Evolutionary conservation across 345 rosid species (phyloP).

Genomic region (Hypericum androsaemum): DNA sequence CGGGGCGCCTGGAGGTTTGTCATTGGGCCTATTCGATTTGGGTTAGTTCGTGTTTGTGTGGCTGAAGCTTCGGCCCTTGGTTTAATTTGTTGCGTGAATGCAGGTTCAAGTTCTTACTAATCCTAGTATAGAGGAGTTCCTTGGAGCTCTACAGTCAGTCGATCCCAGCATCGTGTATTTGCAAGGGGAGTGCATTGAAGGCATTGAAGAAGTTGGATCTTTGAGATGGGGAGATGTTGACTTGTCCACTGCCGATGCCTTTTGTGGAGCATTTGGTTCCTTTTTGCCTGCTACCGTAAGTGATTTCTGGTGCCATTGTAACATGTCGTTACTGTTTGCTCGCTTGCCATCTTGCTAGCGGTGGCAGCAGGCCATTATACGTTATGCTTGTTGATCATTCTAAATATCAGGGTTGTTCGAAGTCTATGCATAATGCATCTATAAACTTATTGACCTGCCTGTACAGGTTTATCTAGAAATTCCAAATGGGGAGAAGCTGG

Average conservation of each 20-base stretch:
- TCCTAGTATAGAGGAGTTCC: slow-evolving; percentile 70
- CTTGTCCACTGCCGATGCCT: slow-evolving; percentile 60
- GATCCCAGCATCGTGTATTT: slow-evolving; percentile 72
- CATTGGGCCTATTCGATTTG: background rate
- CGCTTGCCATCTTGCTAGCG: no score
- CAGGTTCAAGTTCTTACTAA: slow-evolving; percentile 74
- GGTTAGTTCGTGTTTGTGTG: slow-evolving; percentile 3
- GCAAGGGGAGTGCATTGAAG: slow-evolving; percentile 62
- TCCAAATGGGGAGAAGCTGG: slow-evolving; percentile 66
- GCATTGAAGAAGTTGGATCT: slow-evolving; percentile 62
- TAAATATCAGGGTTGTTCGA: no score
- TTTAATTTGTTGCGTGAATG: slow-evolving; percentile 17
- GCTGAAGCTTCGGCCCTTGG: slow-evolving; percentile 2
- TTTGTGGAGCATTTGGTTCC: slow-evolving; percentile 63
- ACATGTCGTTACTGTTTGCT: background rate
- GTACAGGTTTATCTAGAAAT: slow-evolving; percentile 79
- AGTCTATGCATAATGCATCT: background rate
- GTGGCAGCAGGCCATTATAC: no score
- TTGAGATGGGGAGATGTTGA: slow-evolving; percentile 51
- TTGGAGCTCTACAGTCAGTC: slow-evolving; percentile 39
- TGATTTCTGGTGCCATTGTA: slow-evolving; percentile 13
- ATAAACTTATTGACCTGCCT: slow-evolving; percentile 6
- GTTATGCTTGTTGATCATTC: no score
- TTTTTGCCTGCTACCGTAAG: slow-evolving; percentile 77
- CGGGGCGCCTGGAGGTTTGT: slow-evolving; percentile 81